Evolutionary conservation across 1,284 basidiomycete genomes (phyloP).

Genomic region (Pascua sp.): DNA sequence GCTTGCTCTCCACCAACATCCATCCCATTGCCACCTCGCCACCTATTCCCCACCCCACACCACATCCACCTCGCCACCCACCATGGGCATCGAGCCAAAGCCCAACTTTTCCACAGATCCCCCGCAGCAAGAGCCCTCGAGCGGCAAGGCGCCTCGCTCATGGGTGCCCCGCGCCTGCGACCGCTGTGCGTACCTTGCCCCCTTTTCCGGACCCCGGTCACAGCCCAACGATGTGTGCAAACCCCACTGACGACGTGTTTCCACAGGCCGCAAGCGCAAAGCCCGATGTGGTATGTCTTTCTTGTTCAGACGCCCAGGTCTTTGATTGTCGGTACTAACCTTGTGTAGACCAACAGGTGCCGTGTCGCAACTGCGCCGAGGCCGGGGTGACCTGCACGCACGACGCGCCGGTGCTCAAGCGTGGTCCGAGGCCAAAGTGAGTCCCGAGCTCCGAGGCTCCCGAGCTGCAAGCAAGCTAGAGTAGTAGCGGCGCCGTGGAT

Average conservation of each 20-base stretch:
- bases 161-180: constrained; percentile 32
- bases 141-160: constrained; percentile 22
- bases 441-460: not conserved
- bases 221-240: not conserved
- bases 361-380: constrained; percentile 30
- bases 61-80: not conserved
- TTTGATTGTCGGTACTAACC: not conserved
- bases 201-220: not conserved
- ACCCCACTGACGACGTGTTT: not conserved
- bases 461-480: not conserved
- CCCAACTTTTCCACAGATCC: no score
- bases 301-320: no score
- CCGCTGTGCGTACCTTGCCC: constrained; percentile 18
- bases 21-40: no score
- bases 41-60: not conserved
- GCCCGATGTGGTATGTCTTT: constrained; percentile 29
- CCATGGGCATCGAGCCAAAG: not conserved
- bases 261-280: constrained; percentile 31
- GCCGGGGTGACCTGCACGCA: constrained; percentile 30
- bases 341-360: constrained; percentile 27
- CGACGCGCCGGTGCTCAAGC: constrained; percentile 33
- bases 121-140: constrained; percentile 15
- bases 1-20: no score
- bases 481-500: not conserved
- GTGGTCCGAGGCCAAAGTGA: constrained; percentile 32